These are phyloP conservation scores for Chrysophaeum taylorii DNA, from an alignment of 352 stramenopile genomes.

Conservation along the genomic window DNA sequence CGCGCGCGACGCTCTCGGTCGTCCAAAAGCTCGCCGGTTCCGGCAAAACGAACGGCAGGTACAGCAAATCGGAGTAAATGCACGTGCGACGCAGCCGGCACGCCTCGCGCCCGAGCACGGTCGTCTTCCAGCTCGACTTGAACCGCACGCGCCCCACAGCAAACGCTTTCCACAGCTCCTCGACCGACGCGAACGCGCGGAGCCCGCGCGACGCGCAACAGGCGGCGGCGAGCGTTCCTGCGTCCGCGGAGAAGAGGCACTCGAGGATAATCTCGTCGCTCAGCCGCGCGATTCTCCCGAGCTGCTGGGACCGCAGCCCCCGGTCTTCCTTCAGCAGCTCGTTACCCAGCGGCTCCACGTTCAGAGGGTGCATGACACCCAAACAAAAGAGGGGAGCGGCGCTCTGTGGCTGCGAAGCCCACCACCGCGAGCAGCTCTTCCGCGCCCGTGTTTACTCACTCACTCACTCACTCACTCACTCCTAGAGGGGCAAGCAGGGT, in stretches of 20 bases:
- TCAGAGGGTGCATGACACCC: too few species aligned
- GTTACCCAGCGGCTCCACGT: too few species aligned
- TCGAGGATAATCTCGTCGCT: conserved; percentile 54
- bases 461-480: too few species aligned
- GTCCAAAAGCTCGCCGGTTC: conserved; percentile 27
- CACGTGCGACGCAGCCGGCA: conserved; percentile 30
- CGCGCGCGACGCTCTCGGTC: not conserved
- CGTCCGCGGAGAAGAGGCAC: conserved; percentile 51
- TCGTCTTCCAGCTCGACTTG: conserved; percentile 31
- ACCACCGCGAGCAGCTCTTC: too few species aligned
- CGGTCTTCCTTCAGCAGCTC: too few species aligned
- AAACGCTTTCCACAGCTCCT: conserved; percentile 65
- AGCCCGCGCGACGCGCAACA: conserved; percentile 44
- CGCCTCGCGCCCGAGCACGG: conserved; percentile 16
- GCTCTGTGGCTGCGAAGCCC: too few species aligned
- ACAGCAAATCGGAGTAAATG: conserved; percentile 71
- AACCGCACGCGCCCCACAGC: conserved; percentile 61
- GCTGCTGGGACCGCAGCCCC: conserved; percentile 42
- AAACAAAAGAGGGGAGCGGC: too few species aligned
- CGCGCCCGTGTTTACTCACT: too few species aligned
- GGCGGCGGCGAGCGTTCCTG: conserved; percentile 43
- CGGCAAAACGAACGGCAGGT: conserved; percentile 65
- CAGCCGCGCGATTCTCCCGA: conserved; percentile 47
- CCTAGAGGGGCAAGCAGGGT: too few species aligned
- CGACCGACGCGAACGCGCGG: conserved; percentile 58